Conservation (phyloP, 2,329 filamentous ascomycete genomes). For the Colletotrichum echinochloae region DNA sequence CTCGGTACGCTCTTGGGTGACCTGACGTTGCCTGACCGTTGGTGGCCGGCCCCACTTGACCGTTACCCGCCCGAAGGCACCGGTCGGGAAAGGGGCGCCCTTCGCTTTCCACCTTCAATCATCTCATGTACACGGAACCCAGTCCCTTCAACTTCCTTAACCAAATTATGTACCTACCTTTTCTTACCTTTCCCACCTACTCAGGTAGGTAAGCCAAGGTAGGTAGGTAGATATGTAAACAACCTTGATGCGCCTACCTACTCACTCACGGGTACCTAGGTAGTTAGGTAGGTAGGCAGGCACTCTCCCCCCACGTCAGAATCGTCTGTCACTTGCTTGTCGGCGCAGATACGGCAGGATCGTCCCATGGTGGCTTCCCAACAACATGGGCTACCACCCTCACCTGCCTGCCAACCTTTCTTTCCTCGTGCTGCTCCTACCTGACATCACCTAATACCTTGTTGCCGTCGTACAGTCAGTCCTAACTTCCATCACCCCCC, state of each 20-base stretch:
- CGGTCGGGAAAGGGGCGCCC: neutral
- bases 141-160: no score
- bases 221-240: no score
- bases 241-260: no score
- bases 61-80: slow-evolving; percentile 26
- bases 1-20: neutral
- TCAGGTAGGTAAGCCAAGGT: no score
- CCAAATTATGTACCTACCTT: no score
- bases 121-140: no score
- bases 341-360: slow-evolving; percentile 29
- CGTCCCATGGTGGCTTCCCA: slow-evolving; percentile 28
- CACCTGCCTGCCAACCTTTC: neutral
- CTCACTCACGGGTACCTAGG: no score
- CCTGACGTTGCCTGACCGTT: slow-evolving; percentile 13
- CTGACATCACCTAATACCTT: no score
- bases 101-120: no score
- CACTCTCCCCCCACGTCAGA: neutral
- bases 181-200: no score
- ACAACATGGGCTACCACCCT: slow-evolving; percentile 13
- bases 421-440: neutral
- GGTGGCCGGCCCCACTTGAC: slow-evolving; percentile 30
- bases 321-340: slow-evolving; percentile 6
- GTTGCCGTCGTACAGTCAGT: neutral
- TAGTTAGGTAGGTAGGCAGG: no score
- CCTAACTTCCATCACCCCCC: no score